A percentile compares a stretch with the other conserved stretches of the same genome.
phyloP scores from a whole-genome alignment of 169 alveolate genomes.

The Plasmodium yoelii region DNA sequence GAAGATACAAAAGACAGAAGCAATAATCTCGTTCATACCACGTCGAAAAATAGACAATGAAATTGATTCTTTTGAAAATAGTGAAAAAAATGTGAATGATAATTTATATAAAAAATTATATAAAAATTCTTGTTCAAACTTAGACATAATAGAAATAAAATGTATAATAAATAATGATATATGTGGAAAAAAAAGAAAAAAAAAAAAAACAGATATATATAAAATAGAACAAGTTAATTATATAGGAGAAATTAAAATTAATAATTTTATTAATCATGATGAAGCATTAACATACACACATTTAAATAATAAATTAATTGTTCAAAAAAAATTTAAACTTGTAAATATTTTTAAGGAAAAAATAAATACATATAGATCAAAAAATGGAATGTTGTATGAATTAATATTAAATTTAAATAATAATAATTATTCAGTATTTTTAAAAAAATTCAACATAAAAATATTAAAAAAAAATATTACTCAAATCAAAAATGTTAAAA shows the following conservation, averaged over 20 bases:
- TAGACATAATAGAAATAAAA: constrained; percentile 17
- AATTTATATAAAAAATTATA: neutral
- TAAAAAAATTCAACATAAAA: constrained; percentile 36
- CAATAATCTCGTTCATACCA: constrained; percentile 60
- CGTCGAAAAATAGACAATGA: constrained; percentile 1
- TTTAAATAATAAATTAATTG: constrained; percentile 51
- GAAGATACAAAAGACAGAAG: constrained; percentile 6
- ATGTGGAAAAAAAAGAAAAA: constrained; percentile 17
- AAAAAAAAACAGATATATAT: constrained; percentile 48
- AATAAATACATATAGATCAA: constrained; percentile 73
- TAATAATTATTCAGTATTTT: constrained; percentile 52
- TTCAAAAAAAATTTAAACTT: constrained; percentile 51
- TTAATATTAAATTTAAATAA: constrained; percentile 58
- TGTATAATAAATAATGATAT: constrained; percentile 36
- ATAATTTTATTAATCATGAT: constrained; percentile 44
- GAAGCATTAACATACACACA: neutral
- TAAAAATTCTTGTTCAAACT: neutral
- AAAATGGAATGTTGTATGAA: constrained; percentile 49
- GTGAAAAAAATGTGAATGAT: constrained; percentile 1
- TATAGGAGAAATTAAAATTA: constrained; percentile 36
- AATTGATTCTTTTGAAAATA: neutral
- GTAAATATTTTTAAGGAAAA: constrained; percentile 62
- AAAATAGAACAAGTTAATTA: constrained; percentile 35
- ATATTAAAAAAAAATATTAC: constrained; percentile 31
- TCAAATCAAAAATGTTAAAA: constrained; percentile 39